Conservation (phyloP, 768 basidiomycete species). For the Pleurotus djamor region DNA sequence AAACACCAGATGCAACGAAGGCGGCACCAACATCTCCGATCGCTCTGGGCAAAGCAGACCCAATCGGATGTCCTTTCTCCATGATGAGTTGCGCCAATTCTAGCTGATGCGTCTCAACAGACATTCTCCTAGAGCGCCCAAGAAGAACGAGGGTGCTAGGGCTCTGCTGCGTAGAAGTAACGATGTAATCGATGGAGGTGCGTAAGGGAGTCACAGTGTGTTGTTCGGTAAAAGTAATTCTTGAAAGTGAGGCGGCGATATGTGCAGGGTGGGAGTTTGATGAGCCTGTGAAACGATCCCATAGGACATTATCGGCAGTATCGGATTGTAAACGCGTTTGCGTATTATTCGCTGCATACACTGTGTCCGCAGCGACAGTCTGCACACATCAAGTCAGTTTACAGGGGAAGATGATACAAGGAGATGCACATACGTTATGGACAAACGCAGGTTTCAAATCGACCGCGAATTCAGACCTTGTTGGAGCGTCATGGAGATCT, state of each 20-base stretch:
- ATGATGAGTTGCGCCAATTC: slow-evolving; percentile 56
- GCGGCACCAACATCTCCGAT: slow-evolving; percentile 76
- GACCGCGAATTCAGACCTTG: slow-evolving; percentile 20
- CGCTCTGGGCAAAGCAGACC: slow-evolving; percentile 64
- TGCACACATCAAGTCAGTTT: slow-evolving; percentile 13
- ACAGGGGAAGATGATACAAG: too few species aligned
- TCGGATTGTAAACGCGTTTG: slow-evolving; percentile 60
- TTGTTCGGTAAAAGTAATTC: slow-evolving; percentile 59
- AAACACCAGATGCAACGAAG: slow-evolving; percentile 51
- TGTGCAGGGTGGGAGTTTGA: slow-evolving; percentile 20
- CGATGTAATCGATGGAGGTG: slow-evolving; percentile 42
- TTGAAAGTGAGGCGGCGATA: slow-evolving; percentile 44
- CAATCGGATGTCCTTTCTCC: slow-evolving; percentile 38
- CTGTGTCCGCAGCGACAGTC: slow-evolving; percentile 61
- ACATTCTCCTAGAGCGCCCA: slow-evolving; percentile 76
- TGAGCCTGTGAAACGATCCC: slow-evolving; percentile 58
- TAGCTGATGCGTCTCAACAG: slow-evolving; percentile 49
- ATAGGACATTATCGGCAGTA: slow-evolving; percentile 78
- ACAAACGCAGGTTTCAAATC: slow-evolving; percentile 9
- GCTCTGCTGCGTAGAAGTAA: slow-evolving; percentile 26
- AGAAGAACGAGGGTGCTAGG: slow-evolving; percentile 50
- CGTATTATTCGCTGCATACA: slow-evolving; percentile 56
- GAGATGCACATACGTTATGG: slow-evolving; percentile 12
- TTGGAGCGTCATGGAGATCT: slow-evolving; percentile 29
- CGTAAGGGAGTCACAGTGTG: slow-evolving; percentile 42